Conservation (phyloP, 2,329 filamentous ascomycete genomes). For the Aspergillaceae sp. region DNA sequence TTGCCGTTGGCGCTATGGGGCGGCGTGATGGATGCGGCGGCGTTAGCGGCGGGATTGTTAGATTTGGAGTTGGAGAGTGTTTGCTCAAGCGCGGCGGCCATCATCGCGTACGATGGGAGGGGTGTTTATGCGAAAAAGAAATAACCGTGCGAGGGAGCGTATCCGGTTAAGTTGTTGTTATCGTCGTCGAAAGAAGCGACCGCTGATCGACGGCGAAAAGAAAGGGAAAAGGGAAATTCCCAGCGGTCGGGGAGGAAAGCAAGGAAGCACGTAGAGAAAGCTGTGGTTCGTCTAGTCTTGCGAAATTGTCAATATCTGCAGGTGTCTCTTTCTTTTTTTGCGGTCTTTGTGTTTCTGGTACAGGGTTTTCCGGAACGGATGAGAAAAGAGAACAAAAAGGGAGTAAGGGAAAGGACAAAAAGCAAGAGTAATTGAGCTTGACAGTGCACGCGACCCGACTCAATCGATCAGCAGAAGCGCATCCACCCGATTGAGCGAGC, state of each 20-base stretch:
- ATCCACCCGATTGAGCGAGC: too few relatives aligned
- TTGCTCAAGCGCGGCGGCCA: slow-evolving; percentile 29
- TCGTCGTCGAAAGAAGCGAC: slow-evolving; percentile 35
- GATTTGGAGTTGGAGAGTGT: slow-evolving; percentile 12
- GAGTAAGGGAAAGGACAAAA: not conserved
- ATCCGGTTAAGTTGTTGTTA: slow-evolving; percentile 11
- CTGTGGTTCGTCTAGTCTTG: not conserved
- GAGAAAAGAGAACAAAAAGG: not conserved
- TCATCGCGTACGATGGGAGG: slow-evolving; percentile 12
- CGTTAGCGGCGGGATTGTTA: slow-evolving; percentile 11
- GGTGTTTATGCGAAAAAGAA: not conserved
- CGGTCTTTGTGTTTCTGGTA: too few relatives aligned
- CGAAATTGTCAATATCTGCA: too few relatives aligned
- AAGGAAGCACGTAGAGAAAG: not conserved
- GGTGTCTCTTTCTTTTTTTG: too few relatives aligned
- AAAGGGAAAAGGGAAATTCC: slow-evolving; percentile 18
- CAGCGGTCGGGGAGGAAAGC: slow-evolving; percentile 32
- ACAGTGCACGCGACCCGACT: too few relatives aligned
- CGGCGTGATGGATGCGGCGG: slow-evolving; percentile 31
- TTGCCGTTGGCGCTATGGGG: slow-evolving; percentile 37
- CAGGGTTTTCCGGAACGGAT: not conserved
- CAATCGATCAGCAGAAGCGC: too few relatives aligned
- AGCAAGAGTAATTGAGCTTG: too few relatives aligned
- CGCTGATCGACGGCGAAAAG: slow-evolving; percentile 36
- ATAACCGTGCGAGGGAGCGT: slow-evolving; percentile 1